Base-by-base conservation (phyloP, 495 filamentous ascomycete species). In the Penicillium argentinense region DNA sequence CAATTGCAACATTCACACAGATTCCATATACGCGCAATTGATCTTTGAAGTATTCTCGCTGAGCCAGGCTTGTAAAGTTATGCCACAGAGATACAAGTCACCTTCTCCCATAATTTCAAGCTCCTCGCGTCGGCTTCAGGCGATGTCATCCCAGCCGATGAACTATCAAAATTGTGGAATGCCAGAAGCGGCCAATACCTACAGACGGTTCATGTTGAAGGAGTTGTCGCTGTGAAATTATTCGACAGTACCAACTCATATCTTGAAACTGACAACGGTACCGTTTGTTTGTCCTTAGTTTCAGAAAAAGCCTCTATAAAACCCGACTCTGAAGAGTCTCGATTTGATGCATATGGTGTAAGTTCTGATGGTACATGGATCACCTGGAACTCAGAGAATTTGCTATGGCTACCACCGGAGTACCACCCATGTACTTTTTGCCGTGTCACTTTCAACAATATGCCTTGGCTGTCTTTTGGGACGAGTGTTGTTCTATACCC, bases 81-180 rank as follows among this genome's bases (percentile, higher is more conserved):
- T 62, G 36, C n/a, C 36, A 23, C 4, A 49, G 19, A 14, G 39
- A 49, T n/a, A n/a, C n/a, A n/a, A 7, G 23, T 41, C 38, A 26
- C 21, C 22, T 41, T 25, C 11, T 41, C 23, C 7, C 9, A 39
- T 30, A 52, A 63, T 49, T 19, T 24, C 9, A 47, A 44, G 9
- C 43, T 39, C 22, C 43, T 68, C 26, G 56, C 57, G 5, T 67
- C 54, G 7, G 41, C 41, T 21, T 62, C 60, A 14, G 19, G 19
- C n/a, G 18, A 36, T 24, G 39, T n/a, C n/a, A n/a, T n/a, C n/a
- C n/a, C n/a, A n/a, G n/a, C n/a, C n/a, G n/a, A n/a, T n/a, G 56
- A 39, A 51, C 24, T 2, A 42, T 65, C 18, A 60, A 58, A 46
- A 45, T 64, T 69, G 9, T 69, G 64, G 62, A 53, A 69, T 57